Evolutionary conservation across 2,329 filamentous ascomycete species (phyloP), one percentile per base, ranked within the genome.

Genomic region (Colletotrichum tropicicola): DNA sequence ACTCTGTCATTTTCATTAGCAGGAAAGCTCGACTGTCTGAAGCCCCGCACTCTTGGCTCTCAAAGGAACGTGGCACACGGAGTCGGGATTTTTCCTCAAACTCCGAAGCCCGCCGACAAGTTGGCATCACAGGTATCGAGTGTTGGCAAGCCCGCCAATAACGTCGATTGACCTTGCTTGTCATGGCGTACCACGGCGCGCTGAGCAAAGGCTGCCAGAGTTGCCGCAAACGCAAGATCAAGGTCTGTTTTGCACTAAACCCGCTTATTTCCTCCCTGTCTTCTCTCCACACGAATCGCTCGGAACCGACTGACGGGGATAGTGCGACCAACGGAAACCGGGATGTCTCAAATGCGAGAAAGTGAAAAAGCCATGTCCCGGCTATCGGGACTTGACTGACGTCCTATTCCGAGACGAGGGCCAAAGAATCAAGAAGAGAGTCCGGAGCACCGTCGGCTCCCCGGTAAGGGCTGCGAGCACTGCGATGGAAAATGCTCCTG

Each of bases 401-500:
- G 37, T 73, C 19, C 3, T 70, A 0, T 74, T 74, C 37, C 70
- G 73, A 7, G 69, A 74, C 53, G 72, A 74, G 55, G 68, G 68
- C 30, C 39, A 56, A 44, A 58, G 68, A 48, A 68, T 69, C 5
- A 68, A 63, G n/a, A 64, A 53, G n/a, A 73, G 35, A 32, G 12
- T 51, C 8, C 35, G 21, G 9, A 3, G 4, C 39, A 13, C 43
- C 17, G 10, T 5, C 19, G 17, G 13, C 9, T 35, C 12, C n/a
- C 32, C 13, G n/a, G 32, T 13, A 35, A 15, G 13, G 7, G 32
- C n/a, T 35, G 32, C 12, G 10, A 15, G 4, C 10, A 6, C 32
- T 35, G 6, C 32, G n/a, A n/a, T 12, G 12, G 32, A 12, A 12
- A 35, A 5, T 12, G 9, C n/a, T 12, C 3, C 28, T 12, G 2